Evolutionary conservation across 805 yeast genomes (phyloP), one percentile per base, ranked within the genome.

Genomic region (Blastobotrys chiropterorum): DNA sequence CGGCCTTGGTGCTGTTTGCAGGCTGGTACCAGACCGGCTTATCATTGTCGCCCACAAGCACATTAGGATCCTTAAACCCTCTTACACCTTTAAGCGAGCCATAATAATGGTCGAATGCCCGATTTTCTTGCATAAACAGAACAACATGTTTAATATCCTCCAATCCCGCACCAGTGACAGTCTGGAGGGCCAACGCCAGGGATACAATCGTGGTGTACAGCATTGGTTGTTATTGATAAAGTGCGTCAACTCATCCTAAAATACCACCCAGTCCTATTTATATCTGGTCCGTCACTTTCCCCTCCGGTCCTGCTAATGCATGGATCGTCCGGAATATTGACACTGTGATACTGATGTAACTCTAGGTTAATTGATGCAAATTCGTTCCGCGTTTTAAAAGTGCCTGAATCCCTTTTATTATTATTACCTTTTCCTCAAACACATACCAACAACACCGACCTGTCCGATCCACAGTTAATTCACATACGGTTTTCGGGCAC

Each of bases 31-130:
- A 56, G 26, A 56, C 42, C n/a, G 56, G 47, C 45, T 38, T 26
- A 26, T 52, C 38, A 22, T 42, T 41, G 42, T 42, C 20, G 13
- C 47, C 51, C 11, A 48, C 34, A 43, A 38, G 40, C 20, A 56
- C 60, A 31, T 58, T 59, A 19, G 62, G 62, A 46, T 59, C 62
- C 49, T 59, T 58, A 52, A 56, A 56, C 3, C 58, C 58, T 46
- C 62, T 57, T 19, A 59, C 62, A 26, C 62, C 62, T 21, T 61
- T 53, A 59, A 59, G 56, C 3, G 60, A 48, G 6, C 60, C 62
- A 46, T 48, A 58, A 51, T 56, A 59, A 38, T 52, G 57, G 48
- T 57, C 59, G 47, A 58, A 59, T n/a, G 63, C 59, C 22, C 59
- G 54, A 47, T 58, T 57, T 48, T 57, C 62, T 21, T 58, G 63